phyloP scores from a whole-genome alignment of 2,329 filamentous ascomycete genomes.

The Arthrobotrys sphaeroides region DNA sequence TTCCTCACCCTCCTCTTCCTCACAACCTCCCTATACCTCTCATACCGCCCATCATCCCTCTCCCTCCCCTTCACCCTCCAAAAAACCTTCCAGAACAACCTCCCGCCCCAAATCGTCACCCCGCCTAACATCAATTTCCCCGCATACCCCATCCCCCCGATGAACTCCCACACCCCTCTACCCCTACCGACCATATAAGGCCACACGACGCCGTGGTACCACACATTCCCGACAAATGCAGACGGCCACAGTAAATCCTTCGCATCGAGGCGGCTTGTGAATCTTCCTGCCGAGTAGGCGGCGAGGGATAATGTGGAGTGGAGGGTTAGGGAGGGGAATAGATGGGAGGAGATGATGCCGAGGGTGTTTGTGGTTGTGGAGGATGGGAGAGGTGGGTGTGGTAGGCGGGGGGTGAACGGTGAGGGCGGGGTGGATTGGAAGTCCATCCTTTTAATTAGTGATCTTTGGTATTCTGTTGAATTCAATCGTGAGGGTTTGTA shows the following conservation, averaged over 20 bases:
- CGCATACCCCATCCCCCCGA: slow-evolving; percentile 64
- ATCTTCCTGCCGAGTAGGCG: slow-evolving; percentile 66
- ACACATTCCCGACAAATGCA: slow-evolving; percentile 68
- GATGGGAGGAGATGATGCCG: slow-evolving; percentile 66
- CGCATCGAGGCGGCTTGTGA: slow-evolving; percentile 68
- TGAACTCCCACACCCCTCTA: slow-evolving; percentile 63
- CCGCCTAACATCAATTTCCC: slow-evolving; percentile 68
- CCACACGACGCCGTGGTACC: slow-evolving; percentile 70
- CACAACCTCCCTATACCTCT: slow-evolving; percentile 62
- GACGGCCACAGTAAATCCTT: slow-evolving; percentile 71
- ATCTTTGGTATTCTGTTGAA: too few relatives aligned
- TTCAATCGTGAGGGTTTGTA: too few relatives aligned
- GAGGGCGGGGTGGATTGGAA: slow-evolving; percentile 16
- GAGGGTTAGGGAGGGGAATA: slow-evolving; percentile 68
- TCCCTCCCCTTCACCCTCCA: slow-evolving; percentile 65
- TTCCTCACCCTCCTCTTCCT: slow-evolving; percentile 1
- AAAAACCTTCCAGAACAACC: slow-evolving; percentile 68
- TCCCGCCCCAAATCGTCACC: slow-evolving; percentile 69
- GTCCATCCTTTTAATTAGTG: slow-evolving; percentile 12
- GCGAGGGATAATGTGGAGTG: slow-evolving; percentile 67
- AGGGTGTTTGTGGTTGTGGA: slow-evolving; percentile 59
- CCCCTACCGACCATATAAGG: slow-evolving; percentile 64
- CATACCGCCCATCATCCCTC: slow-evolving; percentile 69
- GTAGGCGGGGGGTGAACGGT: slow-evolving; percentile 23
- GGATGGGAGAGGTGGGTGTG: slow-evolving; percentile 27